Base-by-base conservation (phyloP, 2,329 filamentous ascomycete species). In the Aureobasidium musti region DNA sequence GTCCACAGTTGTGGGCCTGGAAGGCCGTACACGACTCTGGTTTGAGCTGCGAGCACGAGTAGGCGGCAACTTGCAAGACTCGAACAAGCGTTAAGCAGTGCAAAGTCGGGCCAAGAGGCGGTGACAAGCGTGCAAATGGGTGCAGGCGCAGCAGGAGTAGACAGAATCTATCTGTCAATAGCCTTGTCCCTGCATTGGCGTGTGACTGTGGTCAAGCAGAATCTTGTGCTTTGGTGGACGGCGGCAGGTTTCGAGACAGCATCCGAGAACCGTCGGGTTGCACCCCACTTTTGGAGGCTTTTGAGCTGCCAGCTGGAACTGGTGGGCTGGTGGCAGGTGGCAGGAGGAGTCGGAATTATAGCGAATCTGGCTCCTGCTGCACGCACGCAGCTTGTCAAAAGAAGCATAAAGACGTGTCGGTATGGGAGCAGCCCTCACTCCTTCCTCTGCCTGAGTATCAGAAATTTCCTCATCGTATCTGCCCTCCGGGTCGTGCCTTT, bases 121-220 rank as follows among this genome's bases (percentile, higher is more conserved):
- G n/a, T 10, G 35, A 26, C 21, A 41, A 35, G n/a, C 13, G 37
- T 6, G n/a, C 19, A 13, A 19, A 41, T 21, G 35, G 3, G 13
- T 17, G 37, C 23, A n/a, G 39, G 30, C 54, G 54, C 21, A 14
- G 35, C 35, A 39, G 35, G 35, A 39, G 35, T 39, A 17, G 35
- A 37, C 28, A 61, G n/a, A 5, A 61, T 10, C 57, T 61, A 61
- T 10, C 57, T 61, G 57, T 61, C 57, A 47, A 47, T 37, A 30
- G 41, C 13, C 41, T 26, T 10, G 57, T 35, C 57, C 41, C 57
- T 61, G 43, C 57, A 61, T 61, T 49, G 57, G 57, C 43, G 54
- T 59, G 54, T 39, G 54, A 59, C 54, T 30, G 57, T 30, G 57
- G 41, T 61, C 57, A 47, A 49, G 57, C 41, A 61, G 57, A 61